Conservation (phyloP, 345 rosid genomes). For the Hevea brasiliensis region DNA sequence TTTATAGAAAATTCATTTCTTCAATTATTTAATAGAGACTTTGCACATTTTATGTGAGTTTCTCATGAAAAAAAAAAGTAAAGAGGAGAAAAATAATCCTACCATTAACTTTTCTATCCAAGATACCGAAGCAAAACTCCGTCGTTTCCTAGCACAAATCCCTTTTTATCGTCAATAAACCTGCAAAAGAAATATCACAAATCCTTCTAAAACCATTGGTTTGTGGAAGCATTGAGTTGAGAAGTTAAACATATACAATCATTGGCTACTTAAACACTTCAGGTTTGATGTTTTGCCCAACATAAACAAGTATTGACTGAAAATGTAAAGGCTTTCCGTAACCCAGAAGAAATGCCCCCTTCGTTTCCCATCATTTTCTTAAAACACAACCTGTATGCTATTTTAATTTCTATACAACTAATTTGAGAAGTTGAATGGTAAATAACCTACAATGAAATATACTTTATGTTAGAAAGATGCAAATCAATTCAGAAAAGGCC, state of each 20-base stretch:
- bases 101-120: conserved; percentile 44
- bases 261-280: background rate
- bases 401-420: background rate
- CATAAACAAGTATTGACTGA: background rate
- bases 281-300: background rate
- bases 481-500: too few species aligned
- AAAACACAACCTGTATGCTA: background rate
- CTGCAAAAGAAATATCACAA: conserved; percentile 31
- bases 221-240: background rate
- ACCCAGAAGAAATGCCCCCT: background rate
- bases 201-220: background rate
- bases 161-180: conserved; percentile 78
- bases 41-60: background rate
- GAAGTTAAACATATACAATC: background rate
- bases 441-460: background rate
- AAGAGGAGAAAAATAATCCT: conserved; percentile 21
- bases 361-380: conserved; percentile 2
- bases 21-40: background rate
- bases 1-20: background rate
- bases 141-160: conserved; percentile 84
- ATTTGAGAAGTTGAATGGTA: background rate
- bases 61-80: background rate
- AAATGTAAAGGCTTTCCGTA: background rate
- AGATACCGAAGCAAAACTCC: conserved; percentile 95
- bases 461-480: background rate